Evolutionary conservation across 1,284 basidiomycete species (phyloP).

Genomic region (Cutaneotrichosporon sp.): DNA sequence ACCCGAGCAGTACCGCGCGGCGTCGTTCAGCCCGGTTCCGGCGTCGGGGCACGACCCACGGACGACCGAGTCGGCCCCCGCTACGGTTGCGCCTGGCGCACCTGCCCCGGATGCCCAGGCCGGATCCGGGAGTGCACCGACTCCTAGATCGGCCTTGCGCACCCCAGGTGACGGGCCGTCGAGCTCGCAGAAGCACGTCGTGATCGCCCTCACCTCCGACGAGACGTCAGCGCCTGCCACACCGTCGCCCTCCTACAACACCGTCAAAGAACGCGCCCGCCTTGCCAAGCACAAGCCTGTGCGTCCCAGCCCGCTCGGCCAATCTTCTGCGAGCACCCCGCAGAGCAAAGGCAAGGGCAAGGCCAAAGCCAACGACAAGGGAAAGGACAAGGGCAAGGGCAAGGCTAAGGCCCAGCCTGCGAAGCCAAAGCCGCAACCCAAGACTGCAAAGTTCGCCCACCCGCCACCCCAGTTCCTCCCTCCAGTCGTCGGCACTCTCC

Average conservation of each 20-base stretch:
- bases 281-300: constrained; percentile 31
- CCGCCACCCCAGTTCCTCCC: constrained; percentile 4
- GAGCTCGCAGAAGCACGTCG: constrained; percentile 18
- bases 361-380: not conserved
- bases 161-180: constrained; percentile 12
- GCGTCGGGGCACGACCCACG: constrained; percentile 5
- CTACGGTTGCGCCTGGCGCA: not conserved
- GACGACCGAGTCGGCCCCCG: not conserved
- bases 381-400: constrained; percentile 5
- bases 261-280: too few species aligned
- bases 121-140: constrained; percentile 4
- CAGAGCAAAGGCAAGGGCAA: not conserved
- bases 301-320: constrained; percentile 33
- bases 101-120: too few species aligned
- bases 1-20: constrained; percentile 3
- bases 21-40: constrained; percentile 2
- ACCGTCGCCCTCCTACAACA: constrained; percentile 3
- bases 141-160: constrained; percentile 17
- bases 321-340: constrained; percentile 14
- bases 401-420: not conserved
- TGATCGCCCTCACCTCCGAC: constrained; percentile 12
- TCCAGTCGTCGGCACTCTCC: constrained; percentile 1
- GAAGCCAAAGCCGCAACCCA: not conserved
- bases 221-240: constrained; percentile 15
- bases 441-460: not conserved